Evolutionary conservation across 495 filamentous ascomycete genomes (phyloP), one percentile per base, ranked within the genome.

Genomic region (Hypoxylon subgilvum): DNA sequence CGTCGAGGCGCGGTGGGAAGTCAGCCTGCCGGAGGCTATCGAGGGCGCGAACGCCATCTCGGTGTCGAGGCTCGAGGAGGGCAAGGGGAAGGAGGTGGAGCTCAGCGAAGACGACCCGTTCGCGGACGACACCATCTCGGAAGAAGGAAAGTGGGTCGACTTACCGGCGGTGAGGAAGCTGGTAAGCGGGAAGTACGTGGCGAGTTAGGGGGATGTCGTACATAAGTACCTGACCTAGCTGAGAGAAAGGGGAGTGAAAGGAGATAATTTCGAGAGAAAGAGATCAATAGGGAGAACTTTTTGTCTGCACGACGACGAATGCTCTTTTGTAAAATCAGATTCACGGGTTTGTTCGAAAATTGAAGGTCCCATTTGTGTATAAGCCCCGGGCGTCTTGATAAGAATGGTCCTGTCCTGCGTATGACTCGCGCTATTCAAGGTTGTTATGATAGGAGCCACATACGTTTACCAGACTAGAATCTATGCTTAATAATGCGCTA

Each of bases 1-100:
- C 32, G 82, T 93, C 8, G 91, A 96, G 63, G 90, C 90, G 2
- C 78, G 87, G 48, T 96, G 91, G 84, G 92, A 96, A 68, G 74
- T 84, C 86, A 65, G 75, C 53, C 61, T 68, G 2, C 66, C 70
- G 2, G 32, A 69, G 32, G 65, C 46, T 3, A 40, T 46, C 12
- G 72, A 74, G 6, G 62, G 78, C 3, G 81, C 77, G 2, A 86
- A 85, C 50, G 83, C 84, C 8, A 79, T 96, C 55, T 81, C 86
- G 21, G 76, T 93, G 18, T 77, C 75, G 12, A 71, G 72, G 47
- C 61, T 79, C 19, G 69, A 76, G 14, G 74, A 80, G 55, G 65
- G 71, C 22, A 79, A 78, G 66, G 72, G 63, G 30, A 75, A 72
- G 57, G 76, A 68, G 21, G 46, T 47, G 2, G 64, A 66, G 14